phyloP scores from a whole-genome alignment of 2,329 filamentous ascomycete genomes.

The Ilyonectria mors-panacis region DNA sequence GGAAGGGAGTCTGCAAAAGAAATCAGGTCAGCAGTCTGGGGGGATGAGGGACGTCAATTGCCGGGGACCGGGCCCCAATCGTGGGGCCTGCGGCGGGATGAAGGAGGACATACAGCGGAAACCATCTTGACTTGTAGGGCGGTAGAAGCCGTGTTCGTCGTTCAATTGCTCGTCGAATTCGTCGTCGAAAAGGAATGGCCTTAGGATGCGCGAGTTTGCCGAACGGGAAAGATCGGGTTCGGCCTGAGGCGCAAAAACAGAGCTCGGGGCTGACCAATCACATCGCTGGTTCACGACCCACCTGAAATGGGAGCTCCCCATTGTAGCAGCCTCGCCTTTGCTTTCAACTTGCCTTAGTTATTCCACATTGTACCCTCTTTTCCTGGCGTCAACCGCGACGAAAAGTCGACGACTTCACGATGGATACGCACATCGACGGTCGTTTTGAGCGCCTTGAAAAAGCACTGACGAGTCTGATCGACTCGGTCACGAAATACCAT shows the following conservation, averaged over 20 bases:
- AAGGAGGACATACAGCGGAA: constrained; percentile 54
- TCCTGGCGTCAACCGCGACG: background rate
- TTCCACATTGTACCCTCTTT: background rate
- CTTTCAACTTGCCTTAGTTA: background rate
- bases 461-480: constrained; percentile 78
- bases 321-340: constrained; percentile 32
- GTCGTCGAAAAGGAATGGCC: constrained; percentile 48
- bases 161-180: constrained; percentile 56
- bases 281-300: constrained; percentile 17
- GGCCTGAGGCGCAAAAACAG: constrained; percentile 51
- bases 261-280: constrained; percentile 39
- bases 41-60: constrained; percentile 28
- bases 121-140: constrained; percentile 57
- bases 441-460: constrained; percentile 78
- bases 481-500: constrained; percentile 87
- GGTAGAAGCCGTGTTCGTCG: constrained; percentile 49
- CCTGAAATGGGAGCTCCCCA: constrained; percentile 39
- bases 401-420: constrained; percentile 49
- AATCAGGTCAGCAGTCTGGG: constrained; percentile 51
- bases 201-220: constrained; percentile 54
- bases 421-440: constrained; percentile 74
- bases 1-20: constrained; percentile 61
- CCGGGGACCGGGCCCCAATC: background rate
- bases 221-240: constrained; percentile 53
- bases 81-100: background rate